Evolutionary conservation across 805 yeast genomes (phyloP), one percentile per base, ranked within the genome.

Genomic region (Candida palmyrensis): DNA sequence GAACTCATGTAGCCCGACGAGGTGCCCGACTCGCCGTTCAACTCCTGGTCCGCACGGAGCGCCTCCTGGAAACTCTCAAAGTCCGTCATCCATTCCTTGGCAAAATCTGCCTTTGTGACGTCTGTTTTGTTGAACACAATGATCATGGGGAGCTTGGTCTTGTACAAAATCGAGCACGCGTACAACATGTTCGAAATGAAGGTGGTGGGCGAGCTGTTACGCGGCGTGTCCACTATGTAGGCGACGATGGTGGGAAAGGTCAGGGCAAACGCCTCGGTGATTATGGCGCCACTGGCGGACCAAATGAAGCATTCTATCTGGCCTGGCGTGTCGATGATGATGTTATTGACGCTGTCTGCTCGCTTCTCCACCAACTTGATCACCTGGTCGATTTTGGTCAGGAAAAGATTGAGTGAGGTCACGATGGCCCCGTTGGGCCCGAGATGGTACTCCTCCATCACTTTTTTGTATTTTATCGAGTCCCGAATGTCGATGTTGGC

Each of bases 341-440:
- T 84, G 55, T 88, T 82, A 14, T 76, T 58, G 43, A 58, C 55
- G n/a, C 44, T 42, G 15, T 66, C 71, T 1, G 79, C 63, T 45
- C 90, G 76, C 51, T 88, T 87, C 49, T 88, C 95, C 14, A 90
- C 83, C 24, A 92, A 66, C 24, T 75, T 73, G 30, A 92, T 79
- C 4, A 92, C 97, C 62, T 92, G 98, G 56, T 92, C 99, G 37
- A 92, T 87, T 59, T 92, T 92, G 10, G 99, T 92, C 30, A 96
- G 69, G 53, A 92, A 92, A 32, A 92, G 65, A 53, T 92, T 92
- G 40, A 92, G 68, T 14, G 96, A 86, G 0, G 98, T 92, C 43
- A 94, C 96, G 53, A 92, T 92, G 2, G 97, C 97, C 37, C 99
- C 99, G 53, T 92, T 92, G 10, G 99, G 99, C 0, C 99, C 99